phyloP scores from a whole-genome alignment of 345 rosid genomes.

The Cardamine resedifolia region DNA sequence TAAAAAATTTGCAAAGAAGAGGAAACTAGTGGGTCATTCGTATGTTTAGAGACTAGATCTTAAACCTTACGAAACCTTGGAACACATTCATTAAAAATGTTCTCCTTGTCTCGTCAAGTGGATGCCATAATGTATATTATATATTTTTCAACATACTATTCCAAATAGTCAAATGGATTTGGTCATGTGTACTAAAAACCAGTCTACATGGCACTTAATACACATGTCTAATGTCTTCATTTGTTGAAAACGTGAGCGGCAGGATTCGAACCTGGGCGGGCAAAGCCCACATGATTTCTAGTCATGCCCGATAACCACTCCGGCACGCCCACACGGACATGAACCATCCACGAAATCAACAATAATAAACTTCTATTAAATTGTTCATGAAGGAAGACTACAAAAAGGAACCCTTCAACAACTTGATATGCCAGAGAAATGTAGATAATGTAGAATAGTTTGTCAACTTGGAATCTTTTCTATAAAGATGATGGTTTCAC shows the following conservation, averaged over 20 bases:
- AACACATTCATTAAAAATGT: slow-evolving; percentile 2
- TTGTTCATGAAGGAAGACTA: neutral
- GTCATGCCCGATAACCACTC: slow-evolving; percentile 72
- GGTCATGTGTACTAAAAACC: neutral
- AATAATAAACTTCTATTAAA: neutral
- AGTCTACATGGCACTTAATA: neutral
- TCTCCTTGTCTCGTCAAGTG: slow-evolving; percentile 30
- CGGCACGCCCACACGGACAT: slow-evolving; percentile 27
- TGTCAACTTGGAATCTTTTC: neutral
- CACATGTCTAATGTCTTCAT: neutral
- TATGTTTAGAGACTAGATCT: too few relatives aligned
- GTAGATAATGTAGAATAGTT: neutral
- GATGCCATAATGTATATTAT: neutral
- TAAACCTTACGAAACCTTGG: too few relatives aligned
- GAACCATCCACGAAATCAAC: neutral
- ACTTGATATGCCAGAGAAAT: slow-evolving; percentile 6
- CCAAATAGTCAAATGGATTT: slow-evolving; percentile 4
- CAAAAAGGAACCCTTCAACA: neutral
- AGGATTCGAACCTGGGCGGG: slow-evolving; percentile 87
- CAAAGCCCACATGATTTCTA: slow-evolving; percentile 90
- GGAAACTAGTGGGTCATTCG: too few relatives aligned
- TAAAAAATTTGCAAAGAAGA: too few relatives aligned
- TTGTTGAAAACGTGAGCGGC: slow-evolving; percentile 27
- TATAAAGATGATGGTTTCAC: slow-evolving; percentile 1
- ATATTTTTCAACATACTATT: neutral